Evolutionary conservation across 78 protist genomes (phyloP), one percentile per base, ranked within the genome.

Genomic region (Paratrimastix pyriformis): DNA sequence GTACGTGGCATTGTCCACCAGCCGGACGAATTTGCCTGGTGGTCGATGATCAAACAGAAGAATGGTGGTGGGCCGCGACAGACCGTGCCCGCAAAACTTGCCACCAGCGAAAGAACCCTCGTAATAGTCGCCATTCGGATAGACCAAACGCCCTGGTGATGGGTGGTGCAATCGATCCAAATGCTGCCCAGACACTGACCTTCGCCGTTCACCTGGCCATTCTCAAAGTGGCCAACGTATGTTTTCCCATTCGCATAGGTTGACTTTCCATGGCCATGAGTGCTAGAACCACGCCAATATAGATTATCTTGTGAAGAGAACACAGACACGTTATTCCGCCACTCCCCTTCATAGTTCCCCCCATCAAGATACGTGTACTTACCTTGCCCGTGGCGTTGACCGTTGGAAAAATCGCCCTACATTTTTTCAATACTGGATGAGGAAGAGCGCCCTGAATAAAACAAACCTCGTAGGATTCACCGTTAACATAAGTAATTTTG

Each of bases 51-150:
- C 13, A 50, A 50, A 50, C 13, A 13, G 15, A 35, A 26, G 13
- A 18, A 62, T 11, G n/a, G n/a, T n/a, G n/a, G n/a, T n/a, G n/a
- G n/a, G n/a, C n/a, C n/a, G n/a, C n/a, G n/a, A n/a, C 37, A 35
- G 29, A 35, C 68, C 68, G 13, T 15, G 15, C 37, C 68, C 68
- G 13, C 21, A 18, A 13, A 62, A 35, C 21, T 62, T 62, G 37
- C 15, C 42, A 29, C 68, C 68, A 11, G 18, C 11, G 13, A 62
- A 11, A 29, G 15, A 15, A 29, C 68, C 68, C 11, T 26, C 39
- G 21, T 62, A 62, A 62, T 35, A 15, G 18, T 62, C 68, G 15
- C 68, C 68, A 33, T 62, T 62, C 21, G 68, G 68, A 62, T 29
- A 62, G 11, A 21, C 11, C 24, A 62, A 11, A n/a, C 21, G 29